phyloP scores from a whole-genome alignment of 305 asterid genomes.

The Fraxinus baroniana region DNA sequence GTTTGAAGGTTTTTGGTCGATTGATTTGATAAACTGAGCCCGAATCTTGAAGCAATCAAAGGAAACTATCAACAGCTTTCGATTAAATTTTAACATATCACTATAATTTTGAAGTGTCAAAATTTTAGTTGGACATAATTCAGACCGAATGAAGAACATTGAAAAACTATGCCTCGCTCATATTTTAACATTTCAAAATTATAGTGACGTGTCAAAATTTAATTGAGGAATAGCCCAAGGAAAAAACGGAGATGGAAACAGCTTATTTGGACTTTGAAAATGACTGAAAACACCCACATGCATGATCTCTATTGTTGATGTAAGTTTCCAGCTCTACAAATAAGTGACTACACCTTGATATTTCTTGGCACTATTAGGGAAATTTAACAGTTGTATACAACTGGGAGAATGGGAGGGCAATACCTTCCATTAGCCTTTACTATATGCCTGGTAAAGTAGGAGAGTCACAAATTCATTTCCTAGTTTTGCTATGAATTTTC shows the following conservation, averaged over 20 bases:
- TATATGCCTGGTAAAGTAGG: constrained; percentile 20
- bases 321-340: constrained; percentile 17
- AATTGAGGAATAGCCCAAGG: neutral
- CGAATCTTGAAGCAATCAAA: no score
- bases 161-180: no score
- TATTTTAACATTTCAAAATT: no score
- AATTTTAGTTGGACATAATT: no score
- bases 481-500: neutral
- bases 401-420: constrained; percentile 1
- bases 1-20: no score
- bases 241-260: neutral
- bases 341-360: constrained; percentile 21
- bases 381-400: constrained; percentile 1
- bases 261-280: constrained; percentile 24
- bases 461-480: neutral
- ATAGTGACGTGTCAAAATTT: neutral
- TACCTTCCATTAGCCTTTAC: neutral
- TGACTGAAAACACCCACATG: constrained; percentile 53
- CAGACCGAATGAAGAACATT: no score
- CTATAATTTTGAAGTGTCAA: no score
- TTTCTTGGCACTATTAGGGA: constrained; percentile 2
- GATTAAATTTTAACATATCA: no score
- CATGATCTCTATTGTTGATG: constrained; percentile 15
- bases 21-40: no score
- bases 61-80: no score